These are phyloP conservation scores for Crithidia acanthocephali DNA, from an alignment of 208 protist genomes.

Conservation along the genomic window DNA sequence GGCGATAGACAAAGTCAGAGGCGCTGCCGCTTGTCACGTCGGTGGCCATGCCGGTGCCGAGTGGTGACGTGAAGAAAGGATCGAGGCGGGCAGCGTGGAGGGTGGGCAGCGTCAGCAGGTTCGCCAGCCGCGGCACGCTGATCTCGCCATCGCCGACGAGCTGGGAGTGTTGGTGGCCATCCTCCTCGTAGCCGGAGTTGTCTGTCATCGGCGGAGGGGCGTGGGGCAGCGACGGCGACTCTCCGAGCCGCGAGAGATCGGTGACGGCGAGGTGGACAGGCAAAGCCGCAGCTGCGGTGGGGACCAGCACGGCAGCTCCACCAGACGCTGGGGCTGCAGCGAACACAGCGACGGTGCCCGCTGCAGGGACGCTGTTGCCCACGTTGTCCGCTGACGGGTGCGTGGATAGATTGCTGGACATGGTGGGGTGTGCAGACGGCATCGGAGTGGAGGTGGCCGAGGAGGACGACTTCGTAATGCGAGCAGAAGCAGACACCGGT, in stretches of 20 bases:
- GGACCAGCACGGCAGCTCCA: background rate
- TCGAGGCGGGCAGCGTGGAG: background rate
- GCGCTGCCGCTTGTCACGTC: background rate
- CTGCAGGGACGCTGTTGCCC: background rate
- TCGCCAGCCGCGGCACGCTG: constrained; percentile 8
- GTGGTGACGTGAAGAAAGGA: background rate
- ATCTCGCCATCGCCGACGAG: constrained; percentile 5
- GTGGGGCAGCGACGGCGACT: constrained; percentile 8
- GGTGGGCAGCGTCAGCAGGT: background rate
- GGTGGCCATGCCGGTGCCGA: background rate
- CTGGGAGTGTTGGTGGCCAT: background rate
- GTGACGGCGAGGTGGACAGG: background rate
- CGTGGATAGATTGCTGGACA: background rate
- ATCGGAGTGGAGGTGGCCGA: background rate
- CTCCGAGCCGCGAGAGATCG: background rate
- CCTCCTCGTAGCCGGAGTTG: background rate
- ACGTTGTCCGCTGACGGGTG: background rate
- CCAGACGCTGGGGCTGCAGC: too few species aligned
- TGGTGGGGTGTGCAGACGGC: background rate
- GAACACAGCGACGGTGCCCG: too few species aligned
- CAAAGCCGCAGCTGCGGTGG: background rate
- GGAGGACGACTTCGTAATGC: background rate
- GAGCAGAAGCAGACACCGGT: background rate
- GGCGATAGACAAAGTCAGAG: constrained; percentile 2
- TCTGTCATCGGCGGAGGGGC: background rate